phyloP scores from a whole-genome alignment of 1,284 basidiomycete genomes.

The Apiotrichum gracile region DNA sequence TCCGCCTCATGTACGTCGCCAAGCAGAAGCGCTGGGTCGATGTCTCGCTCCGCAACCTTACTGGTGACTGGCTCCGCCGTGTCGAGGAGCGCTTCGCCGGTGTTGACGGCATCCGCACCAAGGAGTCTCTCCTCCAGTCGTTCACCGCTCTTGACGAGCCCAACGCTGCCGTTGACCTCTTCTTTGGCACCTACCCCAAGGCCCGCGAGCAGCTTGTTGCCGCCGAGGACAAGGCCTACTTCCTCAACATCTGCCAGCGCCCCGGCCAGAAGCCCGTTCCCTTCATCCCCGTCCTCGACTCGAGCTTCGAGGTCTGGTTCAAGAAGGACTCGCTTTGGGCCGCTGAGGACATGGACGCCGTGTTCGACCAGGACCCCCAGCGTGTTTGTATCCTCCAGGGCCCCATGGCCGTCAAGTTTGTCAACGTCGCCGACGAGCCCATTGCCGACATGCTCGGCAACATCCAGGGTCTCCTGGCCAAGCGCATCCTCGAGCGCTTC shows the following conservation, averaged over 20 bases:
- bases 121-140: constrained; percentile 84
- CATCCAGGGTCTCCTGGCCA: constrained; percentile 71
- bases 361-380: constrained; percentile 96
- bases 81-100: constrained; percentile 97
- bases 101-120: constrained; percentile 67
- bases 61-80: constrained; percentile 93
- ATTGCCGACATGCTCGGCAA: constrained; percentile 86
- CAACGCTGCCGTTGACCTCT: constrained; percentile 65
- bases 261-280: constrained; percentile 97
- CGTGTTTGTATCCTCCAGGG: constrained; percentile 97
- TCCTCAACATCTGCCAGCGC: constrained; percentile 88
- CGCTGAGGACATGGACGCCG: constrained; percentile 95
- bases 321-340: constrained; percentile 99
- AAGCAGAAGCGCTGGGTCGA: constrained; percentile 95
- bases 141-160: constrained; percentile 82
- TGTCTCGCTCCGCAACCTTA: constrained; percentile 83
- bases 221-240: constrained; percentile 92
- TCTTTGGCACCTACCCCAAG: constrained; percentile 78
- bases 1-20: constrained; percentile 85
- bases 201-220: constrained; percentile 81
- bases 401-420: constrained; percentile 86
- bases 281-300: constrained; percentile 95
- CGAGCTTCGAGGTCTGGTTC: constrained; percentile 94
- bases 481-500: constrained; percentile 71
- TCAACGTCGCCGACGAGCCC: constrained; percentile 83